These are phyloP conservation scores for Diplodia intermedia DNA, from an alignment of 2,329 filamentous ascomycete species.

Conservation along the genomic window DNA sequence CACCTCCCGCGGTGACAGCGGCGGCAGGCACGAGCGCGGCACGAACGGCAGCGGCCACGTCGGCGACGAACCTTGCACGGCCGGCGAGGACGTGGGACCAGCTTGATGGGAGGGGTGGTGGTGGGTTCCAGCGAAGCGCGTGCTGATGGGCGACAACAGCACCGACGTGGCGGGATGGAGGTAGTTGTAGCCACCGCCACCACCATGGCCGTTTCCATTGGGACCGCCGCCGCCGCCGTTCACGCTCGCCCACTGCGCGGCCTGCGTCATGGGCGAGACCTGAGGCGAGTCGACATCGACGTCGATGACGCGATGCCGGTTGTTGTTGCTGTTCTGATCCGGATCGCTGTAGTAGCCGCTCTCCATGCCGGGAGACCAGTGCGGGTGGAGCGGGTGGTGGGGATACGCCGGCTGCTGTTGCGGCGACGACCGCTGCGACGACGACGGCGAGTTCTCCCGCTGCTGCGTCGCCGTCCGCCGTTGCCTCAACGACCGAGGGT, in stretches of 20 bases:
- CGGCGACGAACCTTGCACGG: conserved; percentile 7
- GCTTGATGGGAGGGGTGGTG: background rate
- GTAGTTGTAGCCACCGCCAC: background rate
- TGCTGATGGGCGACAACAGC: conserved; percentile 32
- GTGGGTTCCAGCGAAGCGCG: background rate
- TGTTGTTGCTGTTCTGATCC: conserved; percentile 41
- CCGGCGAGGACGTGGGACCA: conserved; percentile 15
- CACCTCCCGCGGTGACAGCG: background rate
- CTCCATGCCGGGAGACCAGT: conserved; percentile 39
- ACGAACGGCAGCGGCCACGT: conserved; percentile 35
- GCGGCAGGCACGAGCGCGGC: conserved; percentile 28
- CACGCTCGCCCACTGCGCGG: conserved; percentile 51
- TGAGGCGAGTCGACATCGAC: conserved; percentile 44
- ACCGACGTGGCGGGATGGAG: background rate
- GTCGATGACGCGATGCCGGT: conserved; percentile 34
- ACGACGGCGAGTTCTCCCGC: no score
- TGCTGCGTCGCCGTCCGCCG: no score
- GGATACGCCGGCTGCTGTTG: background rate
- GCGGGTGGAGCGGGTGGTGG: no score
- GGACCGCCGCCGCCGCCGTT: conserved; percentile 40
- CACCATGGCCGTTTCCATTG: background rate
- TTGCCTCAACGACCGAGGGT: no score
- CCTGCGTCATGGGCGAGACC: conserved; percentile 48
- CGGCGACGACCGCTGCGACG: background rate
- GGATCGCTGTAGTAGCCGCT: conserved; percentile 54